Conservation (phyloP, 345 rosid species). For the Excoecaria agallocha region DNA sequence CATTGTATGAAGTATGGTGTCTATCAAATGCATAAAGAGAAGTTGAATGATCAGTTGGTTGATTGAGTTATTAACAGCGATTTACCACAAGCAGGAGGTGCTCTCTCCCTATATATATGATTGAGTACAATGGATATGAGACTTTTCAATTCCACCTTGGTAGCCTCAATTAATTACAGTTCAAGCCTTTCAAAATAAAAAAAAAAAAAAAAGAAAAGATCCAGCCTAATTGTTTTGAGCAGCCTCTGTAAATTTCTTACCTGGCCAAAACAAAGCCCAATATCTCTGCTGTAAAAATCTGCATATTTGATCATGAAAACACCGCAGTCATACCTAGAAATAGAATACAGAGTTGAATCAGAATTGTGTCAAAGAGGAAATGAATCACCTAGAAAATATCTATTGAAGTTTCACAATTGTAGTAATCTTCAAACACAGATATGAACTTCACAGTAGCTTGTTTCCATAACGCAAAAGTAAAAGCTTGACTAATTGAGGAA, state of each 20-base stretch:
- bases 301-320: slow-evolving; percentile 96
- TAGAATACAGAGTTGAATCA: not conserved
- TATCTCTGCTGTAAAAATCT: slow-evolving; percentile 86
- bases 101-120: not conserved
- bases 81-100: not conserved
- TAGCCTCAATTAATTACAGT: not conserved
- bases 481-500: not conserved
- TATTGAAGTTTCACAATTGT: not conserved
- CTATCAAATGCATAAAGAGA: not conserved
- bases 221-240: not conserved
- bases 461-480: not conserved
- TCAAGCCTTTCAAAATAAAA: not conserved
- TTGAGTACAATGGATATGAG: not conserved
- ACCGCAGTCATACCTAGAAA: slow-evolving; percentile 91
- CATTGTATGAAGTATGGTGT: too few species aligned
- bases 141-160: not conserved
- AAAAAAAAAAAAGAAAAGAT: not conserved
- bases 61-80: not conserved
- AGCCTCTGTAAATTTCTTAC: slow-evolving; percentile 31
- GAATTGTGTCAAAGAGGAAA: not conserved
- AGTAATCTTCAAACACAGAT: slow-evolving; percentile 2
- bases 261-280: slow-evolving; percentile 84
- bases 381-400: not conserved
- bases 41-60: not conserved
- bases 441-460: not conserved